Conservation (phyloP, 2,329 filamentous ascomycete species). For the Pezicula radicicola region DNA sequence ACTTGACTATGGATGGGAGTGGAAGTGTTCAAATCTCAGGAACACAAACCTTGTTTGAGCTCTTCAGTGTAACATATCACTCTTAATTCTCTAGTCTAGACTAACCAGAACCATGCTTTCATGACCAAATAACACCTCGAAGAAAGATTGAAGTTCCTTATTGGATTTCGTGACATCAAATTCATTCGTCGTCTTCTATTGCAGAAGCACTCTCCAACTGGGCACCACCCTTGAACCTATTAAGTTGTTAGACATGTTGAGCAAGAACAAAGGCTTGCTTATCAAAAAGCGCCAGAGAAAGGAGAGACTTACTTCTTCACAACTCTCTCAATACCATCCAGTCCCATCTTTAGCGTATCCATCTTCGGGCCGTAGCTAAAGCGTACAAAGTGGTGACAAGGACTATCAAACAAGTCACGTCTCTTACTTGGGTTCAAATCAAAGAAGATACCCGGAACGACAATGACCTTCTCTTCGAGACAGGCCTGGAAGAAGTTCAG, state of each 20-base stretch:
- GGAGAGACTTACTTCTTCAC: conserved; percentile 56
- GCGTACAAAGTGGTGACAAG: conserved; percentile 88
- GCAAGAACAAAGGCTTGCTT: no score
- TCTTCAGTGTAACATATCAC: conserved; percentile 18
- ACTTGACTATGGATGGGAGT: conserved; percentile 11
- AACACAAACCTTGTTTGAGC: conserved; percentile 9
- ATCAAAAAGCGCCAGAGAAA: neutral
- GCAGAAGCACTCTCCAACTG: no score
- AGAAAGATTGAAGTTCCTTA: no score
- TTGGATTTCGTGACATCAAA: no score
- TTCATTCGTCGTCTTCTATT: no score
- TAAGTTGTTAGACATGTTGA: no score
- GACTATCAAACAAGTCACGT: conserved; percentile 88
- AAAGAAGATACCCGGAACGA: conserved; percentile 97
- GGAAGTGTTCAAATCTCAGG: conserved; percentile 12
- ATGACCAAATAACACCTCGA: no score
- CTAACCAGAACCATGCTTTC: no score
- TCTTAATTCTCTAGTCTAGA: neutral
- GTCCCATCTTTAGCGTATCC: conserved; percentile 73
- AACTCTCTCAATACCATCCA: conserved; percentile 82
- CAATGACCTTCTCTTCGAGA: conserved; percentile 90
- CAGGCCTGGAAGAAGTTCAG: conserved; percentile 97
- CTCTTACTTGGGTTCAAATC: conserved; percentile 89
- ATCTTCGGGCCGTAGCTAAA: conserved; percentile 82
- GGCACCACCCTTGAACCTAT: no score